These are phyloP conservation scores for Drosera capensis DNA, from an alignment of 148 eudicot genomes.

Conservation along the genomic window DNA sequence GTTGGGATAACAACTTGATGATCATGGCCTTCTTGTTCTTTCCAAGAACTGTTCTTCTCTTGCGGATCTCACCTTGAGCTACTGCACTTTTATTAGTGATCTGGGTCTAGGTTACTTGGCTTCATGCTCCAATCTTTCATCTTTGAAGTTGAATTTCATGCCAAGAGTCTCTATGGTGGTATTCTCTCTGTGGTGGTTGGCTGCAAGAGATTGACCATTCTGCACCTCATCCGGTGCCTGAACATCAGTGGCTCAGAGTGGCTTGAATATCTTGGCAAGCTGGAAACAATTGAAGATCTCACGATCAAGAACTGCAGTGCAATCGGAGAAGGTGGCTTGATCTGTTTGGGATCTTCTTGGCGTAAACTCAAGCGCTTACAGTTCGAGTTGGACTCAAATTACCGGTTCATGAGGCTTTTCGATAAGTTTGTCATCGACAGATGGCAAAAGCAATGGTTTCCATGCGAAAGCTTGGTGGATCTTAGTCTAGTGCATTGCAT, in stretches of 20 bases:
- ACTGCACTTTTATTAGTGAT: slow-evolving; percentile 80
- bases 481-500: slow-evolving; percentile 60
- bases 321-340: slow-evolving; percentile 75
- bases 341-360: slow-evolving; percentile 67
- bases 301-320: slow-evolving; percentile 69
- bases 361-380: slow-evolving; percentile 44
- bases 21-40: slow-evolving; percentile 49
- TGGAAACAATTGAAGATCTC: slow-evolving; percentile 46
- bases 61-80: slow-evolving; percentile 59
- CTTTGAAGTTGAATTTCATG: slow-evolving; percentile 58
- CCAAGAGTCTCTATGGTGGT: slow-evolving; percentile 75
- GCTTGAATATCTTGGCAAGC: slow-evolving; percentile 78
- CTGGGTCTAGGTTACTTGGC: slow-evolving; percentile 55
- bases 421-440: slow-evolving; percentile 59
- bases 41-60: slow-evolving; percentile 45
- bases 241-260: slow-evolving; percentile 62
- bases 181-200: slow-evolving; percentile 62
- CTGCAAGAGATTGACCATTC: slow-evolving; percentile 40
- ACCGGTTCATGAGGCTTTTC: slow-evolving; percentile 71
- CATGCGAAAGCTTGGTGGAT: slow-evolving; percentile 70
- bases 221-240: slow-evolving; percentile 64
- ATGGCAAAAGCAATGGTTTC: slow-evolving; percentile 55
- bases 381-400: slow-evolving; percentile 74
- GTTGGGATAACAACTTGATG: slow-evolving; percentile 73
- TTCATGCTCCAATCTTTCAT: slow-evolving; percentile 52